Evolutionary conservation across 257 asterid genomes (phyloP), one percentile per base, ranked within the genome.

Genomic region (Capsicum rhomboideum): DNA sequence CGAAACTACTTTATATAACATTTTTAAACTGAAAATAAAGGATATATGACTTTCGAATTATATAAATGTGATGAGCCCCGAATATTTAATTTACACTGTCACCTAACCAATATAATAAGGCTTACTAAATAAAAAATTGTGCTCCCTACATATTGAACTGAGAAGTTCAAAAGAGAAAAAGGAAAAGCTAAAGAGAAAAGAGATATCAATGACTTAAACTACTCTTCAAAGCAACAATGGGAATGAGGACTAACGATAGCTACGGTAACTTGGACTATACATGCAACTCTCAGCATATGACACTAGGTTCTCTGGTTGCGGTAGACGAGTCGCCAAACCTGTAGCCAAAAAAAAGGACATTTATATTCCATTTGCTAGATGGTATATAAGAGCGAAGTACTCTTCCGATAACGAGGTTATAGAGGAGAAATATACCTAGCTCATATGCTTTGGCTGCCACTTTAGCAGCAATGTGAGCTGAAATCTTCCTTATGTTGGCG

Each of bases 401-500:
- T n/a, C 40, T 34, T 34, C 40, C 4, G 40, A 34, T 34, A 5
- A 34, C 40, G 40, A 37, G 63, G 8, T 31, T 18, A 16, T 64
- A 26, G 3, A 40, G 26, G 42, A 5, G 17, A 7, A 44, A 21
- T 46, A 86, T 91, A 95, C 99, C 98, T 6, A 95, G 97, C 71
- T 94, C 97, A 21, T 94, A 95, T 69, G 94, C 99, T 90, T 95
- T 95, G 81, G 95, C 98, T 67, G 99, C 98, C 21, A 95, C 98
- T 49, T 83, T 84, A 26, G 98, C 99, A 74, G 99, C 99, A 86
- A 95, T 93, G 58, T 89, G 91, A 68, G 99, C 99, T 20, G 99
- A 95, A 79, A 95, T 95, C 91, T 93, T 91, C 86, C 99, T 87
- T 78, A 94, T 95, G 88, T 93, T 91, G 18, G 98, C 21, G 72